A percentile compares a stretch with the other conserved stretches of the same genome.
Conservation (phyloP, 495 filamentous ascomycete genomes). For the Achaetomiella virescens region DNA sequence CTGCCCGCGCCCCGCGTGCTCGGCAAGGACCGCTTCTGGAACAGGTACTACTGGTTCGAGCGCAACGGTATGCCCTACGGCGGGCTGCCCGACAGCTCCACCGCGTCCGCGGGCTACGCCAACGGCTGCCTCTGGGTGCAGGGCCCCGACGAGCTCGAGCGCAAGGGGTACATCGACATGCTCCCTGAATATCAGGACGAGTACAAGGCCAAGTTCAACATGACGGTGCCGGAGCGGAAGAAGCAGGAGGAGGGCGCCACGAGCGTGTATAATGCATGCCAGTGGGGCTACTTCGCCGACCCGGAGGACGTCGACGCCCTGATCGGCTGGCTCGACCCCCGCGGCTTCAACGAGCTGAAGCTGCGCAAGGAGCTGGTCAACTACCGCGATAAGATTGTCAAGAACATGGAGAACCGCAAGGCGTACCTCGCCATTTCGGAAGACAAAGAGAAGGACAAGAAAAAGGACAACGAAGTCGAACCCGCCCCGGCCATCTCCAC, state of each 20-base stretch:
- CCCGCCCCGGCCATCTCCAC: background rate
- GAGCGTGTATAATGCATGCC: conserved; percentile 64
- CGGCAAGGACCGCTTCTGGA: conserved; percentile 93
- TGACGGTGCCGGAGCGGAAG: conserved; percentile 81
- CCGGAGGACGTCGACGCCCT: conserved; percentile 68
- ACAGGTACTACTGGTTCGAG: conserved; percentile 98
- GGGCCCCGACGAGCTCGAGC: conserved; percentile 85
- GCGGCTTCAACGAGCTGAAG: conserved; percentile 75
- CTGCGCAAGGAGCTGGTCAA: conserved; percentile 75
- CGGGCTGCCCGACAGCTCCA: conserved; percentile 82
- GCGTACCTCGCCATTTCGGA: conserved; percentile 55
- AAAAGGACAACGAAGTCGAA: background rate
- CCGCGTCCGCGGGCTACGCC: conserved; percentile 77
- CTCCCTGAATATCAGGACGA: conserved; percentile 54
- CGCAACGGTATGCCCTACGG: conserved; percentile 96
- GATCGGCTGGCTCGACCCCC: conserved; percentile 80
- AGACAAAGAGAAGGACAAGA: conserved; percentile 43
- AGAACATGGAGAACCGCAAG: conserved; percentile 72
- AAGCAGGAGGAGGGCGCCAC: conserved; percentile 79
- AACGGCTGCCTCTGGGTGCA: conserved; percentile 96
- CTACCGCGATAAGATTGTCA: conserved; percentile 69
- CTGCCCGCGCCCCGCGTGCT: conserved; percentile 78
- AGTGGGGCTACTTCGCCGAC: conserved; percentile 90
- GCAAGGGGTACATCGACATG: conserved; percentile 73
- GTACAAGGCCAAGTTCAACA: conserved; percentile 60